Base-by-base conservation (phyloP, 306 rosid genomes). In the Corylus heterophylla region DNA sequence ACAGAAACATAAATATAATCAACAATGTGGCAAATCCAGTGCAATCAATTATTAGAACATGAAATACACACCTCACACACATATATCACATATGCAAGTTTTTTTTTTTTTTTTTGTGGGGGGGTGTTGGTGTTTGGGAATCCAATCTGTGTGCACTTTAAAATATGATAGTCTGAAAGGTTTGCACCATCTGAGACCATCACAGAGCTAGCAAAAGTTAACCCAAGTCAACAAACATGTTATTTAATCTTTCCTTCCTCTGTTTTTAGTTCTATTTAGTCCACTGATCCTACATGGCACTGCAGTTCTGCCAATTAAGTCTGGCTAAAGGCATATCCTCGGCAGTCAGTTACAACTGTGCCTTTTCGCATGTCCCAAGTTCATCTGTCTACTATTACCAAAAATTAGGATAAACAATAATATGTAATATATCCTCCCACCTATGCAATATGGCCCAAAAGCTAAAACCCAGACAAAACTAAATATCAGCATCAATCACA, bases 1-100 rank as follows among this genome's bases (percentile, higher is more conserved):
- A 78, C 8, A 44, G 61, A 54, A 72, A 62, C 75, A 83, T 83
- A 59, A 83, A 75, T 64, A 66, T 49, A 68, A 48, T 76, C 49
- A 31, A 74, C 44, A 59, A 83, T 69, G 79, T 81, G 29, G 74
- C 72, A 83, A 82, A 58, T 78, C 54, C 50, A 39, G 37, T 17
- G 64, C 4, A 12, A 29, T 27, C 58, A 62, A 62, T 62, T 31
- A 62, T 62, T 62, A 31, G 45, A 12, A 4, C 8, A 29, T 4
- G n/a, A 31, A 62, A 29, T 7, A 49, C 52, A 49, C 51, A 48
- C 25, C 12, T 11, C 10, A 58, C 5, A 58, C 12, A 59, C 6
- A 59, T 59, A 12, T 49, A 49, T 10, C 12, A 42, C 52, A 59
- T 59, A 25, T 59, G 5, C 14, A 12, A 49, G 10, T 48, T 48